These are phyloP conservation scores for Cylindrotheca fusiformis DNA, from an alignment of 108 stramenopile species.

Conservation along the genomic window DNA sequence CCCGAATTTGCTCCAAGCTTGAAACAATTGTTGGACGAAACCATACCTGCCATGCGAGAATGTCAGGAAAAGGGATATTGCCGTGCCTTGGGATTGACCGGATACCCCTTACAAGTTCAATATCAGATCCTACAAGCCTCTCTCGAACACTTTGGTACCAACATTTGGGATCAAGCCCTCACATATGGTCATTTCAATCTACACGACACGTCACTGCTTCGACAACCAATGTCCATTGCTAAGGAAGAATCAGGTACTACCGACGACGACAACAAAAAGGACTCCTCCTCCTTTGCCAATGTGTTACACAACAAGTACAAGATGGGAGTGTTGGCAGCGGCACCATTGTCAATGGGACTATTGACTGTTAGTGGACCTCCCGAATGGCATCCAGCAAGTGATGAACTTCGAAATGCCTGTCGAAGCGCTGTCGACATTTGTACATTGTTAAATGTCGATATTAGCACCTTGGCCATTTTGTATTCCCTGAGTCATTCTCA, in stretches of 20 bases:
- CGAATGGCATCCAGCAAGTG: constrained; percentile 81
- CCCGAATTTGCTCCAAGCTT: constrained; percentile 85
- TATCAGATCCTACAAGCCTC: constrained; percentile 65
- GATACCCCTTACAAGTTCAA: constrained; percentile 88
- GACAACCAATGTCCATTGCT: constrained; percentile 17
- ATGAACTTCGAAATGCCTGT: constrained; percentile 63
- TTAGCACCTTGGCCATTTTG: constrained; percentile 63
- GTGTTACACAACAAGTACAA: constrained; percentile 7
- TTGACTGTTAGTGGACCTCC: constrained; percentile 59
- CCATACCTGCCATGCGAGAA: constrained; percentile 73
- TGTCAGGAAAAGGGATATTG: constrained; percentile 65
- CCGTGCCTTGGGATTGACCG: constrained; percentile 81
- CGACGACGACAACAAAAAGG: not conserved
- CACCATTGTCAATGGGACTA: constrained; percentile 88
- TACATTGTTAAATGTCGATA: constrained; percentile 33
- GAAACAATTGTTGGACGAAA: constrained; percentile 63
- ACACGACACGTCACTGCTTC: constrained; percentile 64
- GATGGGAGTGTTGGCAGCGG: constrained; percentile 71
- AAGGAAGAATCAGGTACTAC: no score
- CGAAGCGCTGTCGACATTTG: constrained; percentile 51
- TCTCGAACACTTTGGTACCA: constrained; percentile 30
- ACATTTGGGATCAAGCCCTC: constrained; percentile 78
- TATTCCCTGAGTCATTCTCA: constrained; percentile 53
- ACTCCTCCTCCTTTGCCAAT: constrained; percentile 43
- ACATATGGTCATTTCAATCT: constrained; percentile 87